These are phyloP conservation scores for Tolypocladium guangdongense DNA, from an alignment of 2,329 filamentous ascomycete genomes.

Conservation along the genomic window DNA sequence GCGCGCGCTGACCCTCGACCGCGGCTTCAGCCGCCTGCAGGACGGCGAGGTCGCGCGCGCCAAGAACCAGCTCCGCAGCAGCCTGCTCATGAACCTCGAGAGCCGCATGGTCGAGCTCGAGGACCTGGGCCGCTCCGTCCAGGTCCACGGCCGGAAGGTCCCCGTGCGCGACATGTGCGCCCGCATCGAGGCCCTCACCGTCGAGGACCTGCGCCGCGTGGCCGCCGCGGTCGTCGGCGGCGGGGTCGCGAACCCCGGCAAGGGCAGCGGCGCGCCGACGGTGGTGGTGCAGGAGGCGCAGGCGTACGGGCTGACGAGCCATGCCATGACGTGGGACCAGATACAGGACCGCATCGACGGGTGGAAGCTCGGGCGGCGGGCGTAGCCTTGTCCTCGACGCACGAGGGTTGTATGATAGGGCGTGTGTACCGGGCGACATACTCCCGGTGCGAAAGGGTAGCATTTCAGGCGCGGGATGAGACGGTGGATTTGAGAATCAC, in stretches of 20 bases:
- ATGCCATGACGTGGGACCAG: constrained; percentile 70
- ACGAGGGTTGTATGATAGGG: not conserved
- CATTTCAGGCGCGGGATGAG: not conserved
- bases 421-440: not conserved
- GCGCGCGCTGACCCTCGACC: constrained; percentile 63
- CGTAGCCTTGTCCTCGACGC: constrained; percentile 3
- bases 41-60: constrained; percentile 75
- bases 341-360: constrained; percentile 76
- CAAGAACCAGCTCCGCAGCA: constrained; percentile 91
- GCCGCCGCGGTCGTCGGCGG: constrained; percentile 71
- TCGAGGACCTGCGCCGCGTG: constrained; percentile 71
- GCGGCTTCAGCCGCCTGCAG: constrained; percentile 62
- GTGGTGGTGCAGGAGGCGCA: constrained; percentile 91
- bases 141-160: constrained; percentile 90
- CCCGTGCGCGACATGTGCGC: constrained; percentile 88
- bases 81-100: constrained; percentile 94
- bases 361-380: constrained; percentile 65
- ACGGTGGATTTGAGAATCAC: not conserved
- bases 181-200: constrained; percentile 71
- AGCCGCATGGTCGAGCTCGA: constrained; percentile 95
- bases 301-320: constrained; percentile 55
- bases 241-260: constrained; percentile 59
- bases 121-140: constrained; percentile 87
- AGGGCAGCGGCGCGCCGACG: constrained; percentile 79
- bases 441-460: not conserved